These are phyloP conservation scores for Gillenia trifoliata DNA, from an alignment of 306 rosid species.

Conservation along the genomic window DNA sequence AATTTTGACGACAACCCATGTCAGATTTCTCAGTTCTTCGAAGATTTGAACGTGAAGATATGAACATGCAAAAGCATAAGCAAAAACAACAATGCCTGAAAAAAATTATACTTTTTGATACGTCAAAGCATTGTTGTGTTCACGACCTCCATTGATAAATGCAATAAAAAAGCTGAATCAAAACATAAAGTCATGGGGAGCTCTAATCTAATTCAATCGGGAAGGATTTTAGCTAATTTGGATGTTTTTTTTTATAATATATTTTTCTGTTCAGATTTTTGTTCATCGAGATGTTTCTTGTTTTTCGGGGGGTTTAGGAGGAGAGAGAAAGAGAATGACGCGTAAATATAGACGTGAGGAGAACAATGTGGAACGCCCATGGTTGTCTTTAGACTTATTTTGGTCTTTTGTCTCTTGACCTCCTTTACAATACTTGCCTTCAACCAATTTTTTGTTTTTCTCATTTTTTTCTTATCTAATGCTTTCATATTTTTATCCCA, in stretches of 20 bases:
- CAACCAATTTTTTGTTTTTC: not conserved
- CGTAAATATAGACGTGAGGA: slow-evolving; percentile 40
- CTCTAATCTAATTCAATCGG: slow-evolving; percentile 8
- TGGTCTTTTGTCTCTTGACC: not conserved
- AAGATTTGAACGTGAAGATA: slow-evolving; percentile 16
- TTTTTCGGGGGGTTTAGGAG: slow-evolving; percentile 27
- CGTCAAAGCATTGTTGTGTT: not conserved
- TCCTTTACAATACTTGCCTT: not conserved
- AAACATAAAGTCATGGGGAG: slow-evolving; percentile 27
- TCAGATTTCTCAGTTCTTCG: not conserved
- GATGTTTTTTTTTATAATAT: not conserved
- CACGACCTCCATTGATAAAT: not conserved
- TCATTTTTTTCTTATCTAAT: not conserved
- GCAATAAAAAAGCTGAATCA: not conserved
- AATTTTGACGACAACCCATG: slow-evolving; percentile 7
- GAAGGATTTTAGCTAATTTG: not conserved
- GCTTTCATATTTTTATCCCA: not conserved
- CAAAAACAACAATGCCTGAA: not conserved
- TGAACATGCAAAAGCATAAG: not conserved
- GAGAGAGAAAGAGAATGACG: slow-evolving; percentile 37
- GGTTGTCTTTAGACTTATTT: slow-evolving; percentile 13
- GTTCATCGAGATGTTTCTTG: slow-evolving; percentile 19
- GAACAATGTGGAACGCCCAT: slow-evolving; percentile 42
- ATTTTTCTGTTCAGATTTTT: not conserved
- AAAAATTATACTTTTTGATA: not conserved